phyloP scores from a whole-genome alignment of 108 stramenopile genomes.

The Schizochytrium sp. region DNA sequence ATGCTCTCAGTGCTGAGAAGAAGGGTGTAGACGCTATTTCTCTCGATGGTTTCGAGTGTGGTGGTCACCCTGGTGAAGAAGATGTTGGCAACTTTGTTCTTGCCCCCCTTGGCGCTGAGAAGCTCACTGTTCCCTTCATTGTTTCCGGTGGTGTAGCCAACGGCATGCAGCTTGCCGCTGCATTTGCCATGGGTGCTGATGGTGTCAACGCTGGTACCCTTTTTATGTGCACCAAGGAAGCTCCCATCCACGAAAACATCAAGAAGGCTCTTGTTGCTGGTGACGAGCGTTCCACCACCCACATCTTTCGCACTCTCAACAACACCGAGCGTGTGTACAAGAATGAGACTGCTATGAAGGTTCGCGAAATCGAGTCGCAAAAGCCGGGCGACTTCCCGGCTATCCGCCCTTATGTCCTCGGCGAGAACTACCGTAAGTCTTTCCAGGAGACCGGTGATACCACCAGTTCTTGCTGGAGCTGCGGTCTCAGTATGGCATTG shows the following conservation, averaged over 20 bases:
- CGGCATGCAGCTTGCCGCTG: conserved; percentile 71
- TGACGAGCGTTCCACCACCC: conserved; percentile 66
- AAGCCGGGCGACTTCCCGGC: conserved; percentile 67
- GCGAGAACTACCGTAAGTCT: conserved; percentile 70
- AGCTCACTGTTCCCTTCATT: conserved; percentile 68
- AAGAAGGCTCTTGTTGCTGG: conserved; percentile 70
- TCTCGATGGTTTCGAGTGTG: conserved; percentile 73
- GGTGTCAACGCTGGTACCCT: conserved; percentile 72
- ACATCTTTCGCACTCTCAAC: conserved; percentile 67
- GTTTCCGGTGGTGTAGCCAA: conserved; percentile 71
- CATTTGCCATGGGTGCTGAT: conserved; percentile 70
- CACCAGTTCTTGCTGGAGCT: conserved; percentile 69
- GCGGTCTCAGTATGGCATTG: conserved; percentile 70
- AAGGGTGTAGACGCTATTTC: conserved; percentile 70
- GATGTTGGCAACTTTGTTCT: conserved; percentile 75
- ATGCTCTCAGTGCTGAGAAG: conserved; percentile 71
- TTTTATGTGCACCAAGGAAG: conserved; percentile 72
- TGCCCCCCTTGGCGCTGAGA: conserved; percentile 69
- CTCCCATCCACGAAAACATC: conserved; percentile 70
- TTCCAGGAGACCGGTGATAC: conserved; percentile 69
- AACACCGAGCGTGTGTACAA: conserved; percentile 74
- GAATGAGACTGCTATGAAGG: conserved; percentile 70
- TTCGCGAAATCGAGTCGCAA: conserved; percentile 67
- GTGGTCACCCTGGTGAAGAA: conserved; percentile 73
- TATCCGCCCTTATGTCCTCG: conserved; percentile 65